A percentile compares a stretch with the other conserved stretches of the same genome.
These are phyloP conservation scores for Cladophialophora yegresii DNA, from an alignment of 2,329 filamentous ascomycete genomes.

Conservation along the genomic window DNA sequence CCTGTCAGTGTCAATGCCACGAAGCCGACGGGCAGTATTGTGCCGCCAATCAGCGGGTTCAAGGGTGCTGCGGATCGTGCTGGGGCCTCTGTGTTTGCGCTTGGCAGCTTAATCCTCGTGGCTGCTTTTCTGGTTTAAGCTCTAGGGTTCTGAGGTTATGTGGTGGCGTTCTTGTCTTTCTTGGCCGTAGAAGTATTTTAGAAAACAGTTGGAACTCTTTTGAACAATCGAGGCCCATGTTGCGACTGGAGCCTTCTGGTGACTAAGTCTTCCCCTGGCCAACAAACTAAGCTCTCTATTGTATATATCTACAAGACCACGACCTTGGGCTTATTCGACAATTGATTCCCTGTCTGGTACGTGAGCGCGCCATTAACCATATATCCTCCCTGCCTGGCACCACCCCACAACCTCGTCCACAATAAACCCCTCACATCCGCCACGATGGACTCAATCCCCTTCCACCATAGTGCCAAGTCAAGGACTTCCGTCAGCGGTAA, in stretches of 20 bases:
- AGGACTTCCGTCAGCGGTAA: conserved; percentile 44
- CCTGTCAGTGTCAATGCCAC: conserved; percentile 16
- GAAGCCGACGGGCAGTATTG: conserved; percentile 20
- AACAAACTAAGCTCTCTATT: neutral
- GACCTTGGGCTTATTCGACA: conserved; percentile 45
- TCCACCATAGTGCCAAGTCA: conserved; percentile 52
- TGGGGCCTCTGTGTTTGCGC: conserved; percentile 23
- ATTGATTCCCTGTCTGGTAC: conserved; percentile 43
- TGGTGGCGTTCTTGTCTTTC: neutral
- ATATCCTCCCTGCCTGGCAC: conserved; percentile 52
- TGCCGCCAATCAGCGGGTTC: conserved; percentile 27
- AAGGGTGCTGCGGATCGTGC: conserved; percentile 26
- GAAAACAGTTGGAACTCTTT: neutral
- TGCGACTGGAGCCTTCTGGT: neutral
- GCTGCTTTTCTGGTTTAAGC: conserved; percentile 22
- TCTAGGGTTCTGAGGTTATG: neutral
- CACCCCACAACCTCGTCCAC: conserved; percentile 63
- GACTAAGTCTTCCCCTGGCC: neutral
- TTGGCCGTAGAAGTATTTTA: neutral
- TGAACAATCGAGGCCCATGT: neutral
- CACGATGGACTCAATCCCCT: conserved; percentile 53
- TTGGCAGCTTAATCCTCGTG: conserved; percentile 25
- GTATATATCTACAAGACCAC: conserved; percentile 39
- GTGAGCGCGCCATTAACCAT: conserved; percentile 65
- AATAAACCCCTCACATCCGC: conserved; percentile 59